Evolutionary conservation across 257 asterid species (phyloP).

Genomic region (Nicotiana tomentosiformis): DNA sequence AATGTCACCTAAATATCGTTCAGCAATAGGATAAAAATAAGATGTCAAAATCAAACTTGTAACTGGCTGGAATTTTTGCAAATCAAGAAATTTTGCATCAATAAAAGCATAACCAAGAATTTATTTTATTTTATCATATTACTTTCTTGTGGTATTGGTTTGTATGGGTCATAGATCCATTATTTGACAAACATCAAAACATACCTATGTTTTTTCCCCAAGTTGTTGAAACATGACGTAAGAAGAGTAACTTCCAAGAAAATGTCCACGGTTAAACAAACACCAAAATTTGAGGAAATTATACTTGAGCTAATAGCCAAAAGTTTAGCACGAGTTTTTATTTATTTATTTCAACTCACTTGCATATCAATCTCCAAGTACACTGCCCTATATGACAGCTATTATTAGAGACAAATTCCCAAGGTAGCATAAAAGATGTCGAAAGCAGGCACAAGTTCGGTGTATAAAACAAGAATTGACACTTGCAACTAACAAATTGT

Average conservation of each 20-base stretch:
- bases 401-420: neutral
- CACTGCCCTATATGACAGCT: neutral
- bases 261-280: neutral
- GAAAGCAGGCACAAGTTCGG: neutral
- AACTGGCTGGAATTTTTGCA: neutral
- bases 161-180: no score
- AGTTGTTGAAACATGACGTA: neutral
- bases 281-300: neutral
- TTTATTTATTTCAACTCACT: neutral
- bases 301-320: neutral
- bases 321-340: neutral
- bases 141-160: neutral
- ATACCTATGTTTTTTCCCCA: neutral
- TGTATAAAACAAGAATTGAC: neutral
- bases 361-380: neutral
- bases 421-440: neutral
- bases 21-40: constrained; percentile 12
- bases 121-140: neutral
- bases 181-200: no score
- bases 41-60: constrained; percentile 4
- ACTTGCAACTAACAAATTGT: neutral
- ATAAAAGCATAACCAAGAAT: neutral
- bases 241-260: neutral
- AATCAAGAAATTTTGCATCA: neutral
- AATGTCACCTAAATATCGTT: constrained; percentile 45